phyloP scores from a whole-genome alignment of 495 filamentous ascomycete genomes.

The Aspergillus kassunensis region DNA sequence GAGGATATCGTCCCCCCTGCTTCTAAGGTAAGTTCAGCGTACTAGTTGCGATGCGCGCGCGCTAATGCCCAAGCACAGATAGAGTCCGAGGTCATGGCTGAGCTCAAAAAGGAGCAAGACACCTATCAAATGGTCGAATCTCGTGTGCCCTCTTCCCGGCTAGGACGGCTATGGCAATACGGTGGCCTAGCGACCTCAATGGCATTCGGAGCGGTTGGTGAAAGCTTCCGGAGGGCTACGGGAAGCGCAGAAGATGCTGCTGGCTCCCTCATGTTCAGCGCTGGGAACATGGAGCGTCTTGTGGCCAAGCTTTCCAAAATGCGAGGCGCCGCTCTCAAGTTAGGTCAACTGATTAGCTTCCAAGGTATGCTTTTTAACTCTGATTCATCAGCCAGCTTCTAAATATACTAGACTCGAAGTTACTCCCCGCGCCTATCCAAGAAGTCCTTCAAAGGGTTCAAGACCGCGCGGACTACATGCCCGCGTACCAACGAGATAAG shows the following conservation, averaged over 20 bases:
- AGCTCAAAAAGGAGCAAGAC: slow-evolving; percentile 18
- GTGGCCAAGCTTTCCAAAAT: slow-evolving; percentile 91
- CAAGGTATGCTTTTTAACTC: slow-evolving; percentile 56
- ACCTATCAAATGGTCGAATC: slow-evolving; percentile 80
- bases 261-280: slow-evolving; percentile 82
- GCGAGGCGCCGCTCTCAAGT: slow-evolving; percentile 96
- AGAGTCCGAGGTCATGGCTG: slow-evolving; percentile 9
- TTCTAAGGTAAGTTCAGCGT: slow-evolving; percentile 1
- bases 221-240: slow-evolving; percentile 69
- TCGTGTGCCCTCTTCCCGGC: slow-evolving; percentile 79
- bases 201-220: slow-evolving; percentile 88
- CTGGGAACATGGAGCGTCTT: slow-evolving; percentile 84
- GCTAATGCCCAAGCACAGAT: slow-evolving; percentile 13
- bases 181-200: slow-evolving; percentile 88
- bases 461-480: slow-evolving; percentile 98
- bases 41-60: background rate
- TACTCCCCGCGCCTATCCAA: slow-evolving; percentile 81
- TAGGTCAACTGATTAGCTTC: slow-evolving; percentile 96
- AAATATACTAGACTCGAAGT: slow-evolving; percentile 67
- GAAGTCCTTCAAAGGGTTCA: slow-evolving; percentile 90
- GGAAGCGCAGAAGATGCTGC: slow-evolving; percentile 54
- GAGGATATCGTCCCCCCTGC: slow-evolving; percentile 21
- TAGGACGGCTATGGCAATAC: slow-evolving; percentile 92
- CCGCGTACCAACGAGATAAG: slow-evolving; percentile 79
- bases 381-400: background rate